Base-by-base conservation (phyloP, 2,329 filamentous ascomycete species). In the Alternaria novae-zelandiae region DNA sequence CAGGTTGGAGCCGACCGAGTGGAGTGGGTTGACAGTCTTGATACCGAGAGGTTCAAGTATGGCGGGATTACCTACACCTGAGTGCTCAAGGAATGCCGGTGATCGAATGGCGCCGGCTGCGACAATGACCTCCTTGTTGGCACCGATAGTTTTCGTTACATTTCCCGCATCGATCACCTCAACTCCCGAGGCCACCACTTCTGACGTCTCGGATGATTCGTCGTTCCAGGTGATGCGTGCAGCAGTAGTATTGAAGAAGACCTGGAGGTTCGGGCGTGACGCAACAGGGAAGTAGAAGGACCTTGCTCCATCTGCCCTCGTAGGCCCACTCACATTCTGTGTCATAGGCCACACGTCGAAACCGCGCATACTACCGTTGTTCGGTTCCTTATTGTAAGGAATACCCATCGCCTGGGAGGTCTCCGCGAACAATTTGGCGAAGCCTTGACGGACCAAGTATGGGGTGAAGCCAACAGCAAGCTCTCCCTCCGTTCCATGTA, bases 261-360 rank as follows among this genome's bases (percentile, higher is more conserved):
- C 69, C 4, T 82, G 68, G 2, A 85, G 71, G 64, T 86, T 86
- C 3, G 72, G 51, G 47, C 83, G 74, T 46, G 66, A 55, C 17
- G 65, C 73, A 59, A 82, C 70, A 2, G 83, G 82, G 57, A 77
- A 83, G 66, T 84, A 85, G 65, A 83, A 86, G 5, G 83, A 82
- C 15, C 82, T 74, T 5, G 82, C 83, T 36, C 84, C 82, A 72
- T 86, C 83, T 59, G 82, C 79, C 11, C 83, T 79, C 11, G 82
- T 73, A 63, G 80, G 74, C 15, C 73, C 71, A 2, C 72, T 70
- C 1, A 72, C 63, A 61, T 85, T 75, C 15, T 84, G 58, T 1
- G 82, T 85, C 66, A 76, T 78, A 2, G 83, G 81, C 71, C 78
- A 83, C 3, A 81, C 63, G 15, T 74, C 73, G 63, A 82, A 84